phyloP scores from a whole-genome alignment of 768 basidiomycete species.

The Termitomyces sp. region DNA sequence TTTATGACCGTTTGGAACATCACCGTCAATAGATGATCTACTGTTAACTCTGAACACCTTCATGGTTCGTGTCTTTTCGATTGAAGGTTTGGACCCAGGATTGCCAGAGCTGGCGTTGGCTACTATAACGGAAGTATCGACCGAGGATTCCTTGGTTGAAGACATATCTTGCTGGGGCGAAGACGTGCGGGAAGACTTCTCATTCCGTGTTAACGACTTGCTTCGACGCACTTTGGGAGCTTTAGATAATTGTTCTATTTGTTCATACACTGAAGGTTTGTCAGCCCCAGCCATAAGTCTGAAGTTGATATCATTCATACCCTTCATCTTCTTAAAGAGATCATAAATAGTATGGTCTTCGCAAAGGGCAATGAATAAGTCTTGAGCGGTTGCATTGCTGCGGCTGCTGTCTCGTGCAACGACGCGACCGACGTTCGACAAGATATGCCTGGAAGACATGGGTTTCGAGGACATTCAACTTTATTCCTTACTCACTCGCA shows the following conservation, averaged over 20 bases:
- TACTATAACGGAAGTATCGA: conserved; percentile 28
- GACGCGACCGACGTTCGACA: conserved; percentile 80
- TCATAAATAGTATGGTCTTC: conserved; percentile 87
- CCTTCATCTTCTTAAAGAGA: conserved; percentile 82
- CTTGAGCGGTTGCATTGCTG: conserved; percentile 67
- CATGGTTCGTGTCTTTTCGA: conserved; percentile 57
- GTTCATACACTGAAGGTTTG: conserved; percentile 58
- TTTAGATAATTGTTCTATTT: conserved; percentile 68
- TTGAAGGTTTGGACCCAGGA: conserved; percentile 45
- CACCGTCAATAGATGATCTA: conserved; percentile 33
- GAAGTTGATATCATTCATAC: conserved; percentile 32
- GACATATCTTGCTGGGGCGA: conserved; percentile 40
- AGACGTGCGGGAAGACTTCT: conserved; percentile 41
- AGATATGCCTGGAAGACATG: conserved; percentile 56
- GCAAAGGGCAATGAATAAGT: conserved; percentile 83
- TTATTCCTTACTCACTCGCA: conserved; percentile 66
- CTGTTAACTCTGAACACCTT: conserved; percentile 47
- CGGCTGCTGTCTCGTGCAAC: conserved; percentile 82
- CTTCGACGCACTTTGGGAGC: conserved; percentile 53
- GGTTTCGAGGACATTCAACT: background rate
- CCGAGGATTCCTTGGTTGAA: conserved; percentile 30
- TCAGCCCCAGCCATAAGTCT: background rate
- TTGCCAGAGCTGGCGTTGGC: conserved; percentile 15
- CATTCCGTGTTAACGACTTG: conserved; percentile 60
- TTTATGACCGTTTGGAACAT: conserved; percentile 43